Evolutionary conservation across 768 basidiomycete species (phyloP).

Genomic region (Cyathus striatus): DNA sequence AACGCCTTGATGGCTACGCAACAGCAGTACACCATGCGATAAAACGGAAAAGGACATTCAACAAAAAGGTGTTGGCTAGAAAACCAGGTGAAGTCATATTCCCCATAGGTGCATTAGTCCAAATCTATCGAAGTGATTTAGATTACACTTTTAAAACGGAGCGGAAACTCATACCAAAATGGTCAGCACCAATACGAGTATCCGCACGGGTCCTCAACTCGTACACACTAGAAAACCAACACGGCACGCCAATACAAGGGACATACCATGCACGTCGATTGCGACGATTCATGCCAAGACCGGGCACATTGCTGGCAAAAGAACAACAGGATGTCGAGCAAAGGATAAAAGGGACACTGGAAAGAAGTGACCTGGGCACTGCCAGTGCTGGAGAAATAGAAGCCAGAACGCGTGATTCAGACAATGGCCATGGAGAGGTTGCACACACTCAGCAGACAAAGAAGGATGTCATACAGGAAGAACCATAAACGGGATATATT

Average conservation of each 20-base stretch:
- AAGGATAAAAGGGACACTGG: too few species aligned
- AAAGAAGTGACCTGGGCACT: too few species aligned
- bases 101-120: slow-evolving; percentile 11
- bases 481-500: too few species aligned
- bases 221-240: slow-evolving; percentile 9
- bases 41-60: slow-evolving; percentile 18
- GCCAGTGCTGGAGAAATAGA: too few species aligned
- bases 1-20: slow-evolving; percentile 21
- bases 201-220: slow-evolving; percentile 7
- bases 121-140: slow-evolving; percentile 7
- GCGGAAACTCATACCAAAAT: slow-evolving; percentile 9
- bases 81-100: slow-evolving; percentile 17
- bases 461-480: too few species aligned
- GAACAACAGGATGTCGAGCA: too few species aligned
- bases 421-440: too few species aligned
- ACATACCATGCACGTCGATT: slow-evolving; percentile 1
- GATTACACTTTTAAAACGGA: slow-evolving; percentile 6
- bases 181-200: slow-evolving; percentile 9
- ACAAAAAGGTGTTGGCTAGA: slow-evolving; percentile 10
- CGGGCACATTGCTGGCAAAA: slow-evolving; percentile 2
- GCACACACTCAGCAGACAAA: too few species aligned
- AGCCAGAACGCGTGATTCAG: too few species aligned
- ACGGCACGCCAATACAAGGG: slow-evolving; percentile 1
- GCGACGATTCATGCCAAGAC: not conserved
- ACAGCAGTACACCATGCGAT: slow-evolving; percentile 14